Base-by-base conservation (phyloP, 2,329 filamentous ascomycete genomes). In the Diaporthe destruens region DNA sequence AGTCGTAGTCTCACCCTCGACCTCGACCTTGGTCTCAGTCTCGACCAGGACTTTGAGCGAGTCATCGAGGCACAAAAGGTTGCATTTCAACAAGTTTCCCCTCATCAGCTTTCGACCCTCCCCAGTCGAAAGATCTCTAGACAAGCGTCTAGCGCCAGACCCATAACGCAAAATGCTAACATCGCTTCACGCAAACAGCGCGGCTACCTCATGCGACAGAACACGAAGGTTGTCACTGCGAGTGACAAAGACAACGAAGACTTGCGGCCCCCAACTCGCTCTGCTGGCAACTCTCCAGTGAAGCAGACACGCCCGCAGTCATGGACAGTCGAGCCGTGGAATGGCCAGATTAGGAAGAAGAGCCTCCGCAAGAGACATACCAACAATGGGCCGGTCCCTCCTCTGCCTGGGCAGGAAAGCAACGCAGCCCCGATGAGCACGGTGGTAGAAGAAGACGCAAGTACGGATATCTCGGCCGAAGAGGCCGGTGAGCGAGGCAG, bases 31-130 rank as follows among this genome's bases (percentile, higher is more conserved):
- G 94, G 94, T 74, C 91, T 97, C 75, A 96, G 94, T 75, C 89
- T 98, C 57, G 94, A 97, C 78, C 90, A 93, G 78, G 96, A 98
- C 81, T 98, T 98, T 82, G 95, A 98, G 79, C 90, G 96, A 74
- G 94, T 98, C 71, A 97, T 98, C 78, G 95, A 98, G 85, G 89
- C 92, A 81, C 95, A 98, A 93, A 98, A 98, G 95, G 95, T 98
- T 88, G 86, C 86, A 84, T 89, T 88, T 77, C 76, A 81, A 78
- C 78, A 79, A 73, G 67, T 80, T 78, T 74, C 77, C 74, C 74
- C 51, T 67, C 66, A 75, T 57, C 74, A 71, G 54, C 44, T 42
- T 71, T 66, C 63, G 39, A 56, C 57, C 29, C 25, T 39, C 53
- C 42, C 36, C 59, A 74, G 74, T 44, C 69, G 75, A 69, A 47